These are phyloP conservation scores for Penicillium sp. DNA, from an alignment of 2,329 filamentous ascomycete species.

Conservation along the genomic window DNA sequence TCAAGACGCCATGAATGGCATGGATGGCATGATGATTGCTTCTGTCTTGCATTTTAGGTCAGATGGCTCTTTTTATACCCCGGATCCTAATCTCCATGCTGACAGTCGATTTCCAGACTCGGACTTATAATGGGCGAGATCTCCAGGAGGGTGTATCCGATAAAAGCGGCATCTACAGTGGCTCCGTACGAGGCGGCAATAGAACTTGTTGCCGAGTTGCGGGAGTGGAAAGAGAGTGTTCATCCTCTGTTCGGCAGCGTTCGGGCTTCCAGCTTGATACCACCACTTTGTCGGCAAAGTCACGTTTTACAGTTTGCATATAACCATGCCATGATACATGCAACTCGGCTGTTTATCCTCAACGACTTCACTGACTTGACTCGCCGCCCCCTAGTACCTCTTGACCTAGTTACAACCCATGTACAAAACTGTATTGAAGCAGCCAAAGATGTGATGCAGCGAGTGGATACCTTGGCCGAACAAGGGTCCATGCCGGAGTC, in stretches of 20 bases:
- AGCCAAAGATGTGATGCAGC: slow-evolving; percentile 37
- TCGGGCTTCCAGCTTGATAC: slow-evolving; percentile 33
- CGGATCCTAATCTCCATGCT: background rate
- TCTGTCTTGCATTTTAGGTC: slow-evolving; percentile 37
- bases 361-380: slow-evolving; percentile 35
- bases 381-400: slow-evolving; percentile 26
- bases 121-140: slow-evolving; percentile 49
- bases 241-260: slow-evolving; percentile 36
- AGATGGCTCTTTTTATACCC: background rate
- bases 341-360: slow-evolving; percentile 33
- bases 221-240: slow-evolving; percentile 34
- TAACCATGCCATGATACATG: slow-evolving; percentile 37
- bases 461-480: slow-evolving; percentile 33
- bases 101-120: slow-evolving; percentile 30
- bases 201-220: slow-evolving; percentile 31
- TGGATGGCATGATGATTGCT: slow-evolving; percentile 39
- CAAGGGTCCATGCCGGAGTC: slow-evolving; percentile 35
- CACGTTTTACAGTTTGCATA: slow-evolving; percentile 38
- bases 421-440: slow-evolving; percentile 43
- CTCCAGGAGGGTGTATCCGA: slow-evolving; percentile 43
- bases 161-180: slow-evolving; percentile 27
- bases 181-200: slow-evolving; percentile 30
- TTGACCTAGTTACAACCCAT: slow-evolving; percentile 32
- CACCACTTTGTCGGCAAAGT: slow-evolving; percentile 35
- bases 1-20: slow-evolving; percentile 30